Evolutionary conservation across 225 moss, liverwort and hornwort genomes (phyloP), one percentile per base, ranked within the genome.

Genomic region (Polytrichum formosum): DNA sequence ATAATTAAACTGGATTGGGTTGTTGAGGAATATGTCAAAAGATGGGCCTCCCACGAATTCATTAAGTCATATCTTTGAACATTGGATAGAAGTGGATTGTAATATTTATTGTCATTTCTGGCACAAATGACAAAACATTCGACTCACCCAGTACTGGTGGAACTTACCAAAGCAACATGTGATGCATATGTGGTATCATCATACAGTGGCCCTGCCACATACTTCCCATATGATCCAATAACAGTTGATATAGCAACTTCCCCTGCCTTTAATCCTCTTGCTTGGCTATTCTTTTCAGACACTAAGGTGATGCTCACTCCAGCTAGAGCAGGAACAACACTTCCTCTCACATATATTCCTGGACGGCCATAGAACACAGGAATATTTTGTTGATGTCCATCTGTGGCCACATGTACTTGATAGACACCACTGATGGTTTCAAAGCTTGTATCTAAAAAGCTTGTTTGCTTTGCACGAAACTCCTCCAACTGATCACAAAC

Each of bases 401-500:
- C 88, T 72, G 74, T 37, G 65, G 84, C 75, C 56, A 98, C 90
- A 70, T 84, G 77, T 62, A 87, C 85, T 91, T 93, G 78, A 37
- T 46, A 46, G 46, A 46, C 16, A 46, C 71, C n/a, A n/a, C n/a
- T n/a, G n/a, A n/a, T n/a, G n/a, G n/a, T n/a, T n/a, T n/a, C n/a
- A n/a, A n/a, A n/a, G n/a, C n/a, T n/a, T n/a, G n/a, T n/a, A n/a
- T n/a, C n/a, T n/a, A n/a, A n/a, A n/a, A n/a, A n/a, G n/a, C n/a
- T n/a, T n/a, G n/a, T n/a, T 18, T 98, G 94, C 74, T 93, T 90
- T 66, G 98, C 92, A 67, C 98, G 89, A 75, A 94, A 90, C 67
- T 90, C 88, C 74, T 98, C 88, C 65, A 98, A 79, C 63, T 78
- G 75, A 56, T 87, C 85, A 31, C 94, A 90, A 79, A 98, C 91